A percentile compares a stretch with the other conserved stretches of the same genome.
phyloP scores from a whole-genome alignment of 164 flowering plant genomes.

The Pachysandra terminalis region DNA sequence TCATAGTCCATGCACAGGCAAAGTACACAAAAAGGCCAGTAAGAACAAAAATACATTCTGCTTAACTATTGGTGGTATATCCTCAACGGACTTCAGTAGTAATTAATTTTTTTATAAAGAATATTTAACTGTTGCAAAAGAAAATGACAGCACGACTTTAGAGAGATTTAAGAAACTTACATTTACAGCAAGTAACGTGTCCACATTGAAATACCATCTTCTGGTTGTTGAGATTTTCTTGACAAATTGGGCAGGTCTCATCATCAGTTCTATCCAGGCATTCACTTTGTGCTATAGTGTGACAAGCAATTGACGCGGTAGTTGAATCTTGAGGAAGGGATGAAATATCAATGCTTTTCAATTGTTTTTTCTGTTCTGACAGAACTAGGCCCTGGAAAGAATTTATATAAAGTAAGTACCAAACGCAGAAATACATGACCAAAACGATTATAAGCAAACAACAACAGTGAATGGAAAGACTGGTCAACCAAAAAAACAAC shows the following conservation, averaged over 20 bases:
- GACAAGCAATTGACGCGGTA: conserved; percentile 15
- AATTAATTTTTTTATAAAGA: too few species aligned
- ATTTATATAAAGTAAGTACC: not conserved
- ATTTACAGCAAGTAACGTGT: conserved; percentile 87
- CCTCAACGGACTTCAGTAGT: too few species aligned
- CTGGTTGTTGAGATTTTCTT: conserved; percentile 63
- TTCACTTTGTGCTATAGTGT: conserved; percentile 24
- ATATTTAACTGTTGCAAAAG: not conserved
- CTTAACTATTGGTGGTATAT: too few species aligned
- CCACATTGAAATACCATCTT: conserved; percentile 98
- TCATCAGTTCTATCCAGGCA: conserved; percentile 29
- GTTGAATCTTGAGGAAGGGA: conserved; percentile 30
- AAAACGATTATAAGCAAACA: not conserved
- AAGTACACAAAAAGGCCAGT: too few species aligned
- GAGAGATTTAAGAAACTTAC: conserved; percentile 48
- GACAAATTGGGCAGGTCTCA: conserved; percentile 90
- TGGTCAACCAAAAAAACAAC: too few species aligned
- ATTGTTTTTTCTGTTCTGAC: conserved; percentile 44
- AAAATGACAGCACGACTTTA: not conserved
- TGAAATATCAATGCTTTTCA: conserved; percentile 27
- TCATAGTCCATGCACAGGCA: too few species aligned
- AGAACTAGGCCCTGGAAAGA: conserved; percentile 66
- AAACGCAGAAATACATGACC: not conserved
- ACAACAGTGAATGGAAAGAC: conserved; percentile 17
- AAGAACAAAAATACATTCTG: too few species aligned